Percentiles rank a stretch among this genome's conserved stretches.
Conservation (phyloP, 2,329 filamentous ascomycete species). For the Penicillium sp. region DNA sequence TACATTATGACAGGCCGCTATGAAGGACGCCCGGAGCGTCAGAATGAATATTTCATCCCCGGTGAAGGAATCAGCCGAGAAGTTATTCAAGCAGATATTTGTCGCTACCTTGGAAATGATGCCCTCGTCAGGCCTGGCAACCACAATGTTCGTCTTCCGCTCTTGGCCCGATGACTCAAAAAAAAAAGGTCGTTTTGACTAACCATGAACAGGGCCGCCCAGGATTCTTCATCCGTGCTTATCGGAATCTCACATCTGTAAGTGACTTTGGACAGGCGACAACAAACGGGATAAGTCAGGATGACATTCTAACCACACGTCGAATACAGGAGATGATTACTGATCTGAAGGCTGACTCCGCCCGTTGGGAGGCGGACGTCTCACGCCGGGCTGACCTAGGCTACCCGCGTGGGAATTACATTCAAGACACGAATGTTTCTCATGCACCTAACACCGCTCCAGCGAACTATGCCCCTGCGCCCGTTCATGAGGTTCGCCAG, state of each 20-base stretch:
- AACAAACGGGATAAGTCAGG: background rate
- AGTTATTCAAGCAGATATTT: slow-evolving; percentile 81
- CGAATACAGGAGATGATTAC: slow-evolving; percentile 54
- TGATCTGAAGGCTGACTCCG: slow-evolving; percentile 54
- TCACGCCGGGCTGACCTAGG: slow-evolving; percentile 41
- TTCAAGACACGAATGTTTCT: slow-evolving; percentile 38
- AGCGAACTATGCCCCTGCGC: slow-evolving; percentile 37
- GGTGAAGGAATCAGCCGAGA: slow-evolving; percentile 79
- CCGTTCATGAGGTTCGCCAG: slow-evolving; percentile 40
- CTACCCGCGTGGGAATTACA: slow-evolving; percentile 44
- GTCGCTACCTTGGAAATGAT: slow-evolving; percentile 79
- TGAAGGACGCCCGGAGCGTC: slow-evolving; percentile 38
- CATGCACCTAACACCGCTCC: slow-evolving; percentile 39
- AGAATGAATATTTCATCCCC: slow-evolving; percentile 78
- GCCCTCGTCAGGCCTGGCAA: slow-evolving; percentile 72
- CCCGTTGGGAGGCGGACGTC: slow-evolving; percentile 50
- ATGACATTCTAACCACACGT: slow-evolving; percentile 8
- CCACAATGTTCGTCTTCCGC: slow-evolving; percentile 61
- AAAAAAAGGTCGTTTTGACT: slow-evolving; percentile 20
- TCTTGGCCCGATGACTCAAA: slow-evolving; percentile 12
- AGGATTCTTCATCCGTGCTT: slow-evolving; percentile 76
- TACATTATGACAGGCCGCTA: slow-evolving; percentile 42
- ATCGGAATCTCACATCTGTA: slow-evolving; percentile 75
- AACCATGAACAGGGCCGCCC: slow-evolving; percentile 57
- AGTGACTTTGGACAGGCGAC: slow-evolving; percentile 33